Conservation (phyloP, 2,329 filamentous ascomycete genomes). For the Beauveria sp. region DNA sequence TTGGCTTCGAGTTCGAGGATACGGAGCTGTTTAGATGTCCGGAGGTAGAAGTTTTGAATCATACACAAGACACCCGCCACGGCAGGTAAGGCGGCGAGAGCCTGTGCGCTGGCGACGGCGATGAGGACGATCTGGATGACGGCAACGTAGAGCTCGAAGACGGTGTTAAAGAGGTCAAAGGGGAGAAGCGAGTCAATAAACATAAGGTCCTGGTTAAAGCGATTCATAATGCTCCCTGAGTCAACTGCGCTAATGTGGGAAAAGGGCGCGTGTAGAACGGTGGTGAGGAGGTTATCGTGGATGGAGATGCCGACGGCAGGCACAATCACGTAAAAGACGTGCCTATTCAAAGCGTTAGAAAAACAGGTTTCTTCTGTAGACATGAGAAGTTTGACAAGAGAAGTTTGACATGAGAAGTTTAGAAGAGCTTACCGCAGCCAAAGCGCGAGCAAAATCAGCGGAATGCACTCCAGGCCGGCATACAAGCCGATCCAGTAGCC, state of each 20-base stretch:
- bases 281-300: not conserved
- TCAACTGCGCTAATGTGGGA: constrained; percentile 1
- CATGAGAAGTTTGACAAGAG: too few relatives aligned
- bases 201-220: constrained; percentile 2
- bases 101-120: not conserved
- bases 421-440: not conserved
- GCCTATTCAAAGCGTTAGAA: not conserved
- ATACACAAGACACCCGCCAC: not conserved
- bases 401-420: too few relatives aligned
- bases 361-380: not conserved
- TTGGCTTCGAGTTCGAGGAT: constrained; percentile 3
- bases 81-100: not conserved
- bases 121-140: not conserved
- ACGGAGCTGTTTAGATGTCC: not conserved
- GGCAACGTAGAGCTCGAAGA: not conserved
- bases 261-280: not conserved
- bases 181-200: not conserved
- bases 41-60: not conserved
- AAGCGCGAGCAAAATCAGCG: not conserved
- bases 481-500: not conserved
- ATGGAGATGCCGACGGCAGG: not conserved
- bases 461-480: not conserved
- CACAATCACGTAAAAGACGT: not conserved
- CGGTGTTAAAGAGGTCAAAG: not conserved
- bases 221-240: not conserved